phyloP scores from a whole-genome alignment of 73 alveolate species.

The Paraurostyla sp. region DNA sequence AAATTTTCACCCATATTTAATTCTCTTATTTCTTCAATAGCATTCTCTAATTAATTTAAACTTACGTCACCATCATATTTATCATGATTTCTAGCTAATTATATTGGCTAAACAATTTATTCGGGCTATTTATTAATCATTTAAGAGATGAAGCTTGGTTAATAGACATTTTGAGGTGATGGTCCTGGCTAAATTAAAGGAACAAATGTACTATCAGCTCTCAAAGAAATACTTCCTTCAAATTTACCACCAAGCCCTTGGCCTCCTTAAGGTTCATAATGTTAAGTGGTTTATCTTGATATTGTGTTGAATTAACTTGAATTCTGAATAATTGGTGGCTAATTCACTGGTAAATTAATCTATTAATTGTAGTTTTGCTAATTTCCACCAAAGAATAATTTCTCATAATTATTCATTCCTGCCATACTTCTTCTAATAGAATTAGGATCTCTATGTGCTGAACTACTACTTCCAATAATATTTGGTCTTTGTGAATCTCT shows the following conservation, averaged over 20 bases:
- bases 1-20: slow-evolving; percentile 36
- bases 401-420: slow-evolving; percentile 31
- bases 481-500: slow-evolving; percentile 20
- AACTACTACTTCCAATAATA: neutral
- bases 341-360: neutral
- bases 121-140: neutral
- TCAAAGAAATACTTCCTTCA: slow-evolving; percentile 44
- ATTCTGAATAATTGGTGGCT: slow-evolving; percentile 1
- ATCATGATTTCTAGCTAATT: neutral
- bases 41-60: slow-evolving; percentile 18
- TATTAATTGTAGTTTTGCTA: neutral
- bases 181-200: neutral
- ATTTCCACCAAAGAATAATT: slow-evolving; percentile 22
- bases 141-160: neutral
- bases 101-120: neutral
- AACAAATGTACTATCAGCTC: slow-evolving; percentile 51
- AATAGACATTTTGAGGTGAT: neutral
- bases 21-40: slow-evolving; percentile 31
- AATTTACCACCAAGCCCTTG: slow-evolving; percentile 31
- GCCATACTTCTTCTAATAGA: slow-evolving; percentile 44
- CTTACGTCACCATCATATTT: slow-evolving; percentile 29
- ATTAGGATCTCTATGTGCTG: neutral
- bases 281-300: neutral
- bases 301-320: neutral
- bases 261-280: neutral